Percentiles rank a stretch among this genome's conserved stretches.
These are phyloP conservation scores for Chlamydomonas sp. DNA, from an alignment of 139 green algal genomes.

Conservation along the genomic window DNA sequence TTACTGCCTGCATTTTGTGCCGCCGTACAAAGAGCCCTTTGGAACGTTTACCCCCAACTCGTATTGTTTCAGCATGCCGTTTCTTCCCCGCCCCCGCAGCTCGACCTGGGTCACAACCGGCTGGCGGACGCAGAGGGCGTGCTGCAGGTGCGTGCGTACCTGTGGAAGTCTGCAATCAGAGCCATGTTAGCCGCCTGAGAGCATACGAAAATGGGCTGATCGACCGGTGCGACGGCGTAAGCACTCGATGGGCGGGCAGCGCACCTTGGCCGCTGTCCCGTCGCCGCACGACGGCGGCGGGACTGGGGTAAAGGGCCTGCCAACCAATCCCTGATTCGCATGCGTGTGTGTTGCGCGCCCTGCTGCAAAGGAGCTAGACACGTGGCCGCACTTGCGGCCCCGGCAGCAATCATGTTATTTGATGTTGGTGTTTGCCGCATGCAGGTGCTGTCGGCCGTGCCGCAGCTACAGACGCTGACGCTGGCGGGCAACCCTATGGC, in stretches of 20 bases:
- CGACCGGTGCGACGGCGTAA: too few species aligned
- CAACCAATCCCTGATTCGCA: too few species aligned
- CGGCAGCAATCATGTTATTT: too few species aligned
- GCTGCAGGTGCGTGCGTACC: neutral
- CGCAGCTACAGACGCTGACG: conserved; percentile 7
- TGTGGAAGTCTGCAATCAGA: too few species aligned
- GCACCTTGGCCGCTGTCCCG: too few species aligned
- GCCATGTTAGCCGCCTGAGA: too few species aligned
- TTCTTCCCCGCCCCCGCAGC: neutral
- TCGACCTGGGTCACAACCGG: conserved; percentile 34
- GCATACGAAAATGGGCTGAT: too few species aligned
- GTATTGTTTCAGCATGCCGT: neutral
- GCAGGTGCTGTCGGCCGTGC: conserved; percentile 15
- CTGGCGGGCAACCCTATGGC: conserved; percentile 20
- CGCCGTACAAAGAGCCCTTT: neutral
- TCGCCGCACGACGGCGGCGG: too few species aligned
- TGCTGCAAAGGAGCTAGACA: too few species aligned
- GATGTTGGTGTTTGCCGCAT: neutral
- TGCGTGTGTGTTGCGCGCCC: neutral
- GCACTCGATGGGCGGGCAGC: too few species aligned
- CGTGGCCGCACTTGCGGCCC: too few species aligned
- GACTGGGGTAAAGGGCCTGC: too few species aligned
- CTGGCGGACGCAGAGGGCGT: conserved; percentile 24
- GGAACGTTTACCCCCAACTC: neutral
- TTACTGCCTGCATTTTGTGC: neutral